A percentile compares a stretch with the other conserved stretches of the same genome.
These are phyloP conservation scores for Candida sanyaensis DNA, from an alignment of 1,139 yeast species.

Conservation along the genomic window DNA sequence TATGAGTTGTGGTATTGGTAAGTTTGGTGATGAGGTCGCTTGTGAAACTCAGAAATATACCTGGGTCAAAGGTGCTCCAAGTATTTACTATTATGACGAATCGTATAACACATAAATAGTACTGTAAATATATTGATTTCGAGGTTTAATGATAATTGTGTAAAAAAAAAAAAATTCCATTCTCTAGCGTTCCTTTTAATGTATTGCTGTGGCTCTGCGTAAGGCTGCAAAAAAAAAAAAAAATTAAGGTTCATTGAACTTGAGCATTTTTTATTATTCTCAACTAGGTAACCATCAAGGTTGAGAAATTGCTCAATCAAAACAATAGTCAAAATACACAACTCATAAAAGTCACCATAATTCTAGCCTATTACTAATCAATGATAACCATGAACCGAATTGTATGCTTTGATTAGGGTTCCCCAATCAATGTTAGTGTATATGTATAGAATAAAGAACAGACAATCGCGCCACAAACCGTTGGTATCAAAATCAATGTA, in stretches of 20 bases:
- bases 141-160: background rate
- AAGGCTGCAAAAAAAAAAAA: conserved; percentile 1
- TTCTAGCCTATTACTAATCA: too few species aligned
- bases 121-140: background rate
- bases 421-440: background rate
- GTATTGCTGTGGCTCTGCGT: background rate
- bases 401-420: background rate
- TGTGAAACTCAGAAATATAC: conserved; percentile 28
- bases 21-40: conserved; percentile 27
- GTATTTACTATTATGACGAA: conserved; percentile 37
- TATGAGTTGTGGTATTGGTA: conserved; percentile 37
- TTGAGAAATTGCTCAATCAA: conserved; percentile 2
- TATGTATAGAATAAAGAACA: too few species aligned
- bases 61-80: conserved; percentile 29
- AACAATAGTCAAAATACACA: too few species aligned
- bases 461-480: too few species aligned
- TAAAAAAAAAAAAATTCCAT: too few species aligned
- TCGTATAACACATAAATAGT: conserved; percentile 18
- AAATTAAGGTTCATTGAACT: background rate
- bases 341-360: too few species aligned
- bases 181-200: too few species aligned
- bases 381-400: too few species aligned
- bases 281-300: conserved; percentile 3
- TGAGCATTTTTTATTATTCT: background rate
- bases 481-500: too few species aligned